Base-by-base conservation (phyloP, 768 basidiomycete species). In the Mrakia frigida region DNA sequence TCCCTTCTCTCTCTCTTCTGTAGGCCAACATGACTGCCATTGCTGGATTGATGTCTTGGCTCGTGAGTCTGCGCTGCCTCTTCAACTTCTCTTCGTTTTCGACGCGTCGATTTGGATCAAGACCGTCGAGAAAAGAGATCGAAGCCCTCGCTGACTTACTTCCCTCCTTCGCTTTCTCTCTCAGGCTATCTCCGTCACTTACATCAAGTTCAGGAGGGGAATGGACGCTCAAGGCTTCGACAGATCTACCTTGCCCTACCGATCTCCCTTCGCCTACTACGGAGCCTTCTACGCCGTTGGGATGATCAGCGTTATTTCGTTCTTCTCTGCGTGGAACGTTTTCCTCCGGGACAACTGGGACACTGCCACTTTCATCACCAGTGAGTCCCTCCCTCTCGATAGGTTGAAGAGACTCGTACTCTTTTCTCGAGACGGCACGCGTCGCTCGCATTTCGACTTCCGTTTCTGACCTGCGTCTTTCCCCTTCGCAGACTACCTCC, bases 121-220 rank as follows among this genome's bases (percentile, higher is more conserved):
- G n/a, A n/a, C n/a, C n/a, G n/a, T n/a, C n/a, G n/a, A n/a, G n/a
- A n/a, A n/a, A n/a, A n/a, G n/a, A n/a, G n/a, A n/a, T n/a, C n/a
- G n/a, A n/a, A n/a, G n/a, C n/a, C n/a, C n/a, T n/a, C n/a, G n/a
- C n/a, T n/a, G n/a, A n/a, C n/a, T n/a, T n/a, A n/a, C n/a, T n/a
- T n/a, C n/a, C n/a, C n/a, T n/a, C n/a, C n/a, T n/a, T n/a, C n/a
- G n/a, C n/a, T n/a, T n/a, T n/a, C n/a, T n/a, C n/a, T n/a, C n/a
- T n/a, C n/a, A n/a, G n/a, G n/a, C n/a, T n/a, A n/a, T n/a, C n/a
- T n/a, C n/a, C n/a, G n/a, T n/a, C n/a, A n/a, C n/a, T n/a, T n/a
- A 92, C 81, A 78, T 92, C 73, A 90, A 94, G 68, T 98, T 97
- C 87, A 87, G 93, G 83, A 82, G 86, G n/a, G 96, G 94, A 76